phyloP scores from a whole-genome alignment of 2,329 filamentous ascomycete species.

The Tolypocladium tundrense region DNA sequence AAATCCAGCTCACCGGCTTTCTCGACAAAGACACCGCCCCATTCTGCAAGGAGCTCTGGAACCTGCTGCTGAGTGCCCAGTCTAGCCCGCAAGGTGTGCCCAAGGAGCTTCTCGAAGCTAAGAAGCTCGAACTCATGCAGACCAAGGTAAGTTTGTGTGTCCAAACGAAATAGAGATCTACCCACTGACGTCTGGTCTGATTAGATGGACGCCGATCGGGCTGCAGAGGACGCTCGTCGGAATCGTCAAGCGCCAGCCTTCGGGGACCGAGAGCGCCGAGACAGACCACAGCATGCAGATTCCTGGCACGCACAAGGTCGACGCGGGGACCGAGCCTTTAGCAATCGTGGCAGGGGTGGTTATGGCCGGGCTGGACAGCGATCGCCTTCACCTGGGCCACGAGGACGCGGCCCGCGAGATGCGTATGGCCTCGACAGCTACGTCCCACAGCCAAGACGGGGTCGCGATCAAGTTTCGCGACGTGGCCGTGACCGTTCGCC shows the following conservation, averaged over 20 bases:
- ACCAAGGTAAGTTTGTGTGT: conserved; percentile 60
- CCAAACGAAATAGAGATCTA: not conserved
- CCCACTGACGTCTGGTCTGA: conserved; percentile 1
- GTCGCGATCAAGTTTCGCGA: conserved; percentile 26
- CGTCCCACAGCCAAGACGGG: conserved; percentile 33
- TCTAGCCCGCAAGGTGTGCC: conserved; percentile 81
- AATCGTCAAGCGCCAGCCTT: conserved; percentile 58
- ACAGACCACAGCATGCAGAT: conserved; percentile 41
- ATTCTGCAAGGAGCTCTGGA: conserved; percentile 94
- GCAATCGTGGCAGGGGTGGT: conserved; percentile 30
- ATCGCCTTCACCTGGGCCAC: conserved; percentile 37
- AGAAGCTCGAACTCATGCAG: conserved; percentile 89
- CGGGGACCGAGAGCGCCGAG: conserved; percentile 53
- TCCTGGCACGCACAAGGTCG: conserved; percentile 43
- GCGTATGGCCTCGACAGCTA: conserved; percentile 41
- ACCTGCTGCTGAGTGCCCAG: conserved; percentile 81
- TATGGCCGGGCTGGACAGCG: conserved; percentile 33
- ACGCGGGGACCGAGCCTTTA: conserved; percentile 40
- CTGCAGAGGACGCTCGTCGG: conserved; percentile 62
- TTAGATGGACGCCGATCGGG: conserved; percentile 73
- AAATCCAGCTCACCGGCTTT: conserved; percentile 91
- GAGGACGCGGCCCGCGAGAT: conserved; percentile 31
- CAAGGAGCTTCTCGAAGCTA: conserved; percentile 88
- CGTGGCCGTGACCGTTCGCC: conserved; percentile 22
- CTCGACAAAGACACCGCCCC: conserved; percentile 80